Conservation (phyloP, 805 yeast genomes). For the Tetrapisispora nanseiensis region DNA sequence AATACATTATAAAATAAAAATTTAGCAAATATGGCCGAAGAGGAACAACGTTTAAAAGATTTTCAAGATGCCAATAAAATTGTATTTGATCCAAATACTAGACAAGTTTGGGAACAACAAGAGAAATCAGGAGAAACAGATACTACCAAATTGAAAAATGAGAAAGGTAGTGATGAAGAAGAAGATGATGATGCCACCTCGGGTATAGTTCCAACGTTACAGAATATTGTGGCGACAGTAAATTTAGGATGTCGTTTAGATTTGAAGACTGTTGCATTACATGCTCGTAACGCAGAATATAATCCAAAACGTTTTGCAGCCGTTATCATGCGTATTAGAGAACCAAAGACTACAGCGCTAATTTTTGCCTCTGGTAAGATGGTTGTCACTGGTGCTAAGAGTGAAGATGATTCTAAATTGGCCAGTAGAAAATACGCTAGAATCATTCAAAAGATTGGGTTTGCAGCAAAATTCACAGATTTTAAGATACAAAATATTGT, state of each 20-base stretch:
- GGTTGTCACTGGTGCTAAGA: constrained; percentile 99
- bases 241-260: constrained; percentile 93
- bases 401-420: constrained; percentile 95
- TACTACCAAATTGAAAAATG: constrained; percentile 12
- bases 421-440: constrained; percentile 97
- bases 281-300: constrained; percentile 98
- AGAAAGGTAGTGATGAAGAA: constrained; percentile 8
- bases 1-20: background rate
- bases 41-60: constrained; percentile 26
- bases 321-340: constrained; percentile 97
- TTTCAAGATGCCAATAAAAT: constrained; percentile 29
- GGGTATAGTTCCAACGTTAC: constrained; percentile 89
- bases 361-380: constrained; percentile 98
- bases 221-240: constrained; percentile 95
- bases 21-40: constrained; percentile 7
- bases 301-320: constrained; percentile 99
- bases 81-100: constrained; percentile 29
- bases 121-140: constrained; percentile 8
- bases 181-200: constrained; percentile 69
- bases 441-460: constrained; percentile 94
- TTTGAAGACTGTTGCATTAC: constrained; percentile 92
- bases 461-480: constrained; percentile 95
- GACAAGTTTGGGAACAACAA: constrained; percentile 31
- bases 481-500: constrained; percentile 97
- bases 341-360: constrained; percentile 95